Base-by-base conservation (phyloP, 2,329 filamentous ascomycete species). In the Nemania bipapillata region DNA sequence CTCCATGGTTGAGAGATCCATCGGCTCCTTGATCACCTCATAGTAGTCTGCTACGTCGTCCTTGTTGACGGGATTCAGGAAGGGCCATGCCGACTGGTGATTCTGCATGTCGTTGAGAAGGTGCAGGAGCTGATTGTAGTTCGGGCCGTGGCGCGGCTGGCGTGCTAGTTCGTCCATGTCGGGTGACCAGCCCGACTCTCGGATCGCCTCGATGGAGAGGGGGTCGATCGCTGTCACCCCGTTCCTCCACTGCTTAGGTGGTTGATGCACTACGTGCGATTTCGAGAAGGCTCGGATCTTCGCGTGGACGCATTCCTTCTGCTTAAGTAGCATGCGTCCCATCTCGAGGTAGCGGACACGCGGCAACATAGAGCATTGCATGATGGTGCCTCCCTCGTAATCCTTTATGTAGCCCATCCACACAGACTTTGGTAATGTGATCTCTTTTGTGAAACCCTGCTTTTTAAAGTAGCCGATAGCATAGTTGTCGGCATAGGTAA, bases 401-500 rank as follows among this genome's bases (percentile, higher is more conserved):
- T 99, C 96, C 79, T 99, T 99, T 84, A 99, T 99, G 77, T 98
- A 99, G 2, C 96, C 96, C 96, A 98, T 98, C 96, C 96, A 99
- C 3, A 93, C 90, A 2, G 91, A 90, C 76, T 90, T 92, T 67
- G 96, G 92, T 0, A 99, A 88, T 0, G 94, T 97, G 72, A 99
- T 98, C 76, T 99, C 95, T 79, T 99, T 99, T 1, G 96, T 98
- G 78, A 99, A 99, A 0, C 96, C 96, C 79, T 99, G 96, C 79
- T 99, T 99, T 81, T 98, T 97, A 82, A 99, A 99, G 80, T 98
- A 99, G 11, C 96, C 96, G 73, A 97, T 99, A 45, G 96, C 96
- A 77, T 98, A 98, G 80, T 99, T 99, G 80, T 99, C 96, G 72
- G 96, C 96, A 77, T 99, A 99, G 1, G 96, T 99, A 2, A 99